phyloP scores from a whole-genome alignment of 2,329 filamentous ascomycete genomes.

The Fusarium nematophilum region DNA sequence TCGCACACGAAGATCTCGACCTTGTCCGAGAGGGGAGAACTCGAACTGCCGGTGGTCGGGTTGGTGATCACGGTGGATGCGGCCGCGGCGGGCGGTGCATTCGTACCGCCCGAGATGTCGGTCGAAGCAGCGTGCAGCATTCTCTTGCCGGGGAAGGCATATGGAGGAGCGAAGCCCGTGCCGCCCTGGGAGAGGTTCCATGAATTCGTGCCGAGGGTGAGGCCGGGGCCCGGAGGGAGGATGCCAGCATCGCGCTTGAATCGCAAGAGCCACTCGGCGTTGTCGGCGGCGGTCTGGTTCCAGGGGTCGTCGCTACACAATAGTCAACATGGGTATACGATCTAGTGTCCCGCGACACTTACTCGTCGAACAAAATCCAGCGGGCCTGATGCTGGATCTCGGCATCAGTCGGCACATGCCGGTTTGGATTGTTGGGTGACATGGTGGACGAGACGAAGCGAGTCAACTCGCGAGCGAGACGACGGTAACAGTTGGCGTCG shows the following conservation, averaged over 20 bases:
- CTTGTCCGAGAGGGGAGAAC: too few species aligned
- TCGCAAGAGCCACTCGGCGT: conserved; percentile 19
- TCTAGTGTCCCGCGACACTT: not conserved
- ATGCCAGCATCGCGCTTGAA: conserved; percentile 17
- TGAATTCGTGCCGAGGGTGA: too few species aligned
- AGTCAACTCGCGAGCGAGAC: conserved; percentile 23
- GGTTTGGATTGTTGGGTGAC: conserved; percentile 31
- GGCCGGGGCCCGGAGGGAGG: too few species aligned
- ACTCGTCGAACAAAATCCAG: conserved; percentile 31
- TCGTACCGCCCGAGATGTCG: too few species aligned
- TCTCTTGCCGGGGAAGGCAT: too few species aligned
- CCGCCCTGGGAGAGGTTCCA: too few species aligned
- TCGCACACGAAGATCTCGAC: too few species aligned
- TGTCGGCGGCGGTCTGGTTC: conserved; percentile 31
- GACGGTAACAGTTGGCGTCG: conserved; percentile 28
- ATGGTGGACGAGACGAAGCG: conserved; percentile 31
- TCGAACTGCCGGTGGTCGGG: too few species aligned
- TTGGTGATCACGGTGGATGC: too few species aligned
- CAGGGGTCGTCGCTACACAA: conserved; percentile 26
- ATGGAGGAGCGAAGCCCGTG: too few species aligned
- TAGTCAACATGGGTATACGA: not conserved
- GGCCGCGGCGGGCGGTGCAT: too few species aligned
- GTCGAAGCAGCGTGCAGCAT: too few species aligned
- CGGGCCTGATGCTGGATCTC: conserved; percentile 36
- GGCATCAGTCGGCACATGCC: conserved; percentile 23